Base-by-base conservation (phyloP, 148 eudicot genomes). In the Camellia japonica region DNA sequence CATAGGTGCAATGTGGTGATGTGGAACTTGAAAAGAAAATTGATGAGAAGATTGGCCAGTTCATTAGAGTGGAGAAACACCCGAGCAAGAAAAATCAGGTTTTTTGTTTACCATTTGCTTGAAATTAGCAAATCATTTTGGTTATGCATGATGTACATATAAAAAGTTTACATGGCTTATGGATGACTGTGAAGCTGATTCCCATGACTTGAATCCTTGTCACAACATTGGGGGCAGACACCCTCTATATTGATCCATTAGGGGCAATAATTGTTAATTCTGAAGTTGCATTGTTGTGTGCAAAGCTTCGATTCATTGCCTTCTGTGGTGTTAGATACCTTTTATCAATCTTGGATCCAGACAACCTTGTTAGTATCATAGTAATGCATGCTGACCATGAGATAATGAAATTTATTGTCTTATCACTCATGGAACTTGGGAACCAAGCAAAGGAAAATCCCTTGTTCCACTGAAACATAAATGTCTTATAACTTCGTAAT, bases 21-120 rank as follows among this genome's bases (percentile, higher is more conserved):
- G 80, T 78, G 52, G 99, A 92, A 66, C 88, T 96, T 83, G 99
- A 96, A 73, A 93, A 89, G 87, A 96, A 92, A 88, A 87, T 96
- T 66, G 97, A 96, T 75, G 99, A 93, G 83, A 96, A 93, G 91
- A 92, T 96, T 84, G 93, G 91, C 38, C 99, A 92, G 80, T 93
- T 96, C 87, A 88, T 93, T 62, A 91, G 89, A 90, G 99, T 93
- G 63, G 99, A 96, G 81, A 96, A 96, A 83, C 94, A 96, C 87
- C 98, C 98, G 10, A 93, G 93, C 85, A 96, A 93, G 91, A 96
- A 96, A 85, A 93, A 91, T 82, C 99, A 96, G 98, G 99, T 96
- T 67, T 56, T 75, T 75, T 46, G 58, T 43, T 63, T 55, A 3
- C 12, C 55, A 44, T 18, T 69, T 30, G 30, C 61, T 56, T 55